phyloP scores from a whole-genome alignment of 345 rosid species.

The Balakata baccata region DNA sequence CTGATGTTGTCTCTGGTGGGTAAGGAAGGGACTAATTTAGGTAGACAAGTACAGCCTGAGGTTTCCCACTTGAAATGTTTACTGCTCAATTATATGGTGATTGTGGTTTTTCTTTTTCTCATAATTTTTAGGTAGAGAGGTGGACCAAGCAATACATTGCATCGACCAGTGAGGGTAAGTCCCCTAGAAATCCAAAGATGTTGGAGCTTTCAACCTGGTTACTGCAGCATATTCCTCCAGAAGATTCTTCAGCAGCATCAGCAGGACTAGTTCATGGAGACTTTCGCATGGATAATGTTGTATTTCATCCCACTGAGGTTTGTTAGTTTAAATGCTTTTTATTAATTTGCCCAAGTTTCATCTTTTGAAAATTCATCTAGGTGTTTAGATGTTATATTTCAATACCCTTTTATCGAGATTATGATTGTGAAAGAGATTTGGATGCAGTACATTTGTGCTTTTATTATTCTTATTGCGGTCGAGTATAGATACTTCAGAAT shows the following conservation, averaged over 20 bases:
- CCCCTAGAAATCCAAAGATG: constrained; percentile 74
- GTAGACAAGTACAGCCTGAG: neutral
- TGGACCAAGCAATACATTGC: constrained; percentile 89
- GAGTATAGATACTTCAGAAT: neutral
- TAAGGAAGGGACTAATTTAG: neutral
- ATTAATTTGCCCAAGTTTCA: constrained; percentile 8
- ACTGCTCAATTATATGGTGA: neutral
- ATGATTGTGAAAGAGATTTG: neutral
- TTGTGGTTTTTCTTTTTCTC: constrained; percentile 1
- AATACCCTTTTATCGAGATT: neutral
- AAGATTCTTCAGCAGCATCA: constrained; percentile 70
- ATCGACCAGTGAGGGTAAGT: constrained; percentile 77
- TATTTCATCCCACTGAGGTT: constrained; percentile 89
- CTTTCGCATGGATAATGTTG: constrained; percentile 86
- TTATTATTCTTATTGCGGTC: constrained; percentile 6
- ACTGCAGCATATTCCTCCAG: constrained; percentile 55
- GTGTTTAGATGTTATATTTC: neutral
- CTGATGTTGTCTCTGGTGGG: neutral
- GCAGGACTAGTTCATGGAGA: constrained; percentile 93
- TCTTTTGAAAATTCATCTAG: neutral
- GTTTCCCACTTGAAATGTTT: neutral
- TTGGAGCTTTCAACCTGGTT: constrained; percentile 71
- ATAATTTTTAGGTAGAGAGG: constrained; percentile 63
- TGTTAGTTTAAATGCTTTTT: constrained; percentile 11
- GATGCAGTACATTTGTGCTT: constrained; percentile 2